These are phyloP conservation scores for Neonectria neomacrospora DNA, from an alignment of 2,329 filamentous ascomycete species.

Conservation along the genomic window DNA sequence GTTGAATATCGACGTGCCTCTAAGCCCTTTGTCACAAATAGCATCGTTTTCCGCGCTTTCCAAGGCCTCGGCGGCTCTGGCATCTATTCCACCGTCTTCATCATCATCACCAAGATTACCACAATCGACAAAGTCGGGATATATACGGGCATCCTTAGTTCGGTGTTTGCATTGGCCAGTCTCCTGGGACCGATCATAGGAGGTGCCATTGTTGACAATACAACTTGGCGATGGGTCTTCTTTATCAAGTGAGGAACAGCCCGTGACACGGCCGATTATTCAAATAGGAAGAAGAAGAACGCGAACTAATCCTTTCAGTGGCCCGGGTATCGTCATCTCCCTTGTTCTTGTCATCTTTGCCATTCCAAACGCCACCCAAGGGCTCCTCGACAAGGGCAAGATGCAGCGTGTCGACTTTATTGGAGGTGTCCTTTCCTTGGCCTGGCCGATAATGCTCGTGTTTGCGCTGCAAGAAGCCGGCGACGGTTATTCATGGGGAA, in stretches of 20 bases:
- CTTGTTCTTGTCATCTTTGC: background rate
- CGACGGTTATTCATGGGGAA: too few relatives aligned
- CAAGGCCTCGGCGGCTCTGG: conserved; percentile 14
- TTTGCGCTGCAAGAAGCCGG: too few relatives aligned
- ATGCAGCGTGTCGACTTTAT: too few relatives aligned
- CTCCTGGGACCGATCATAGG: background rate
- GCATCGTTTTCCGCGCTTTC: conserved; percentile 11
- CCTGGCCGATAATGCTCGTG: too few relatives aligned
- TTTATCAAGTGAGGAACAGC: too few relatives aligned
- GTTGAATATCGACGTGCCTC: background rate
- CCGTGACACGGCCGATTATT: background rate
- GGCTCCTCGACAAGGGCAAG: too few relatives aligned
- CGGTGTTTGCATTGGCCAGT: conserved; percentile 13
- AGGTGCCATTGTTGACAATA: too few relatives aligned
- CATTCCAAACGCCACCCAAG: background rate
- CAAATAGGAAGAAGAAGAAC: background rate
- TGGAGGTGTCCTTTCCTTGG: too few relatives aligned
- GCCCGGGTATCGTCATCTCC: background rate
- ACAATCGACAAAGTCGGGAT: conserved; percentile 11
- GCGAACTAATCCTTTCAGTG: background rate
- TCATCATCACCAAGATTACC: conserved; percentile 15
- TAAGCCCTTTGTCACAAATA: background rate
- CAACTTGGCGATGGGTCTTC: too few relatives aligned
- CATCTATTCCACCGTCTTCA: conserved; percentile 9
- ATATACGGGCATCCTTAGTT: conserved; percentile 10